These are phyloP conservation scores for Aspergillus indologenus DNA, from an alignment of 495 filamentous ascomycete species.

Conservation along the genomic window DNA sequence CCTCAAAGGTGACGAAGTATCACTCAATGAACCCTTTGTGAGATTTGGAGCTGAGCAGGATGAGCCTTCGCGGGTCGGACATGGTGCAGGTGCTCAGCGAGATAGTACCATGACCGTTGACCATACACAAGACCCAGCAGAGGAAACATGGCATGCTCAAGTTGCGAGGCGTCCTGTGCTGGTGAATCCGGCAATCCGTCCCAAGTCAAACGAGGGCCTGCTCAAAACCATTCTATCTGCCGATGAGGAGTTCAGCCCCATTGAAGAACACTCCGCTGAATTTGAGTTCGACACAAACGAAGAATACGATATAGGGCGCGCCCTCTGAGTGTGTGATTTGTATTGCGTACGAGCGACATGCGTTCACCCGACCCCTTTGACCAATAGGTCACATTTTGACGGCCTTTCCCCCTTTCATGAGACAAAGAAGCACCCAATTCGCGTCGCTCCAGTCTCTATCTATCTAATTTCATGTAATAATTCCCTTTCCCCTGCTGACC, in stretches of 20 bases:
- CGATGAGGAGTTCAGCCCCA: slow-evolving; percentile 41
- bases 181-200: slow-evolving; percentile 43
- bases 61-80: slow-evolving; percentile 31
- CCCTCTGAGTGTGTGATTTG: slow-evolving; percentile 4
- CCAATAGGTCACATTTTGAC: background rate
- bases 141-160: slow-evolving; percentile 50
- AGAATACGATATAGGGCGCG: slow-evolving; percentile 60
- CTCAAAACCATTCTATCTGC: slow-evolving; percentile 55
- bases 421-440: background rate
- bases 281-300: slow-evolving; percentile 64
- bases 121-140: slow-evolving; percentile 20
- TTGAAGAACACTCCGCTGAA: slow-evolving; percentile 35
- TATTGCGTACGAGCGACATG: background rate
- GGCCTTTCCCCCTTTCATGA: background rate
- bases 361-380: background rate
- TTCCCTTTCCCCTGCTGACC: slow-evolving; percentile 11
- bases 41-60: slow-evolving; percentile 44
- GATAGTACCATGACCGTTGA: slow-evolving; percentile 26
- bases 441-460: background rate
- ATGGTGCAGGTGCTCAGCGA: slow-evolving; percentile 31
- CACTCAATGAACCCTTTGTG: slow-evolving; percentile 63
- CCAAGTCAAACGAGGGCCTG: slow-evolving; percentile 66
- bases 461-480: slow-evolving; percentile 1
- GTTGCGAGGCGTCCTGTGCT: slow-evolving; percentile 53
- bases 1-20: slow-evolving; percentile 39